Conservation (phyloP, 192 early-diverging fungal genomes). For the Umbelopsis ramanniana region DNA sequence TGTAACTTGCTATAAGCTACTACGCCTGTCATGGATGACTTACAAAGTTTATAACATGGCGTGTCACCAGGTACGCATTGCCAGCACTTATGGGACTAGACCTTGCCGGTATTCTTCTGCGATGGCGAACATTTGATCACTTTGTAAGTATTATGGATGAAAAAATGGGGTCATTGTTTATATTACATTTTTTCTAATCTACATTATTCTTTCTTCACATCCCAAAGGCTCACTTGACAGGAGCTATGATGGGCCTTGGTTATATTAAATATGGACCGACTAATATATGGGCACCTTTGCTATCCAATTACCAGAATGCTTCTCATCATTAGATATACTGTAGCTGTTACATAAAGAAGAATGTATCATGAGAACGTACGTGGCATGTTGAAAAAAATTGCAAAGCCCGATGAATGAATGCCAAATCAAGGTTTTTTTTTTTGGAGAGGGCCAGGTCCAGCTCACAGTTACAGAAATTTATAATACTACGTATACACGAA, state of each 20-base stretch:
- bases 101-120: conserved; percentile 67
- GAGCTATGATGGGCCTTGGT: conserved; percentile 61
- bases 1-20: no score
- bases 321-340: conserved; percentile 6
- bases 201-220: not conserved
- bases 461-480: conserved; percentile 10
- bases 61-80: conserved; percentile 63
- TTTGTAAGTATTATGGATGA: conserved; percentile 52
- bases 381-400: conserved; percentile 8
- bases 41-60: no score
- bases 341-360: conserved; percentile 5
- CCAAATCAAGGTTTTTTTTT: conserved; percentile 25
- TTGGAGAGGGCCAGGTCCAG: conserved; percentile 7
- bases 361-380: conserved; percentile 13
- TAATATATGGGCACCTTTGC: conserved; percentile 48
- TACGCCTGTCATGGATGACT: no score
- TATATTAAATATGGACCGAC: conserved; percentile 60
- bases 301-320: not conserved
- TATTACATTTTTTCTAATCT: not conserved
- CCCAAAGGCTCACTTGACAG: conserved; percentile 65
- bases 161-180: not conserved
- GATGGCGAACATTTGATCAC: conserved; percentile 82
- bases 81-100: conserved; percentile 75
- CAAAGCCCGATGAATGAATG: conserved; percentile 14
- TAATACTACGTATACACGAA: conserved; percentile 13